These are phyloP conservation scores for Pascua sp. DNA, from an alignment of 1,284 basidiomycete species.

Conservation along the genomic window DNA sequence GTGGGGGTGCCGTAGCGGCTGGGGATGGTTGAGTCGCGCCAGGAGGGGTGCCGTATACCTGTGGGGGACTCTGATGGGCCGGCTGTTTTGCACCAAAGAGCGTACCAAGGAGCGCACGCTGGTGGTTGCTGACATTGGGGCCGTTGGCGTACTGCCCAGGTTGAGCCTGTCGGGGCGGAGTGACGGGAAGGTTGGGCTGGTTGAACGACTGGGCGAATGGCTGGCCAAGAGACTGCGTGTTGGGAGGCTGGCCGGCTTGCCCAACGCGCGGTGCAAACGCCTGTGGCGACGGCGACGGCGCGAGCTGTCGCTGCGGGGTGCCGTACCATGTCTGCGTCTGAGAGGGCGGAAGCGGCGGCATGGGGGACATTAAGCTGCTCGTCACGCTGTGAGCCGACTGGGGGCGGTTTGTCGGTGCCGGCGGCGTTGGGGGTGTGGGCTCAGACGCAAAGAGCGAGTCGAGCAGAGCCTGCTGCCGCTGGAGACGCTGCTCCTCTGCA, in stretches of 20 bases:
- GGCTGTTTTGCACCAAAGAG: conserved; percentile 3
- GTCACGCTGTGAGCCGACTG: not conserved
- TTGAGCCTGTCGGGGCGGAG: not conserved
- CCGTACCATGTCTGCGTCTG: not conserved
- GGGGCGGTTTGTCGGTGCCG: not conserved
- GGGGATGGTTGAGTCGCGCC: not conserved
- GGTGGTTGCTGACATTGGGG: conserved; percentile 1
- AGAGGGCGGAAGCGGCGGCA: conserved; percentile 8
- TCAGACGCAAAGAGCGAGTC: conserved; percentile 8
- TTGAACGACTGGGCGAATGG: not conserved
- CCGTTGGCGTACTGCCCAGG: conserved; percentile 1
- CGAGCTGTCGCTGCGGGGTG: not conserved
- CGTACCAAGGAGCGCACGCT: conserved; percentile 14
- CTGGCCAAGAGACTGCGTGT: not conserved
- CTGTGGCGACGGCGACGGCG: conserved; percentile 1
- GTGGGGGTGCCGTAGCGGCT: not conserved
- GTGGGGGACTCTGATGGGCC: not conserved
- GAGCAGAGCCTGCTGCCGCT: conserved; percentile 7
- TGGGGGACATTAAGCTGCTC: conserved; percentile 15
- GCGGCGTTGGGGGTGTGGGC: not conserved
- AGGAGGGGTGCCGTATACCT: not conserved
- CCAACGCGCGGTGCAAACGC: not conserved
- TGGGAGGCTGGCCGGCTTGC: not conserved
- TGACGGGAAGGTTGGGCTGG: not conserved
- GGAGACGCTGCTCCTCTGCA: conserved; percentile 1